Conservation (phyloP, 495 filamentous ascomycete genomes). For the Hypoxylon cercidicola region DNA sequence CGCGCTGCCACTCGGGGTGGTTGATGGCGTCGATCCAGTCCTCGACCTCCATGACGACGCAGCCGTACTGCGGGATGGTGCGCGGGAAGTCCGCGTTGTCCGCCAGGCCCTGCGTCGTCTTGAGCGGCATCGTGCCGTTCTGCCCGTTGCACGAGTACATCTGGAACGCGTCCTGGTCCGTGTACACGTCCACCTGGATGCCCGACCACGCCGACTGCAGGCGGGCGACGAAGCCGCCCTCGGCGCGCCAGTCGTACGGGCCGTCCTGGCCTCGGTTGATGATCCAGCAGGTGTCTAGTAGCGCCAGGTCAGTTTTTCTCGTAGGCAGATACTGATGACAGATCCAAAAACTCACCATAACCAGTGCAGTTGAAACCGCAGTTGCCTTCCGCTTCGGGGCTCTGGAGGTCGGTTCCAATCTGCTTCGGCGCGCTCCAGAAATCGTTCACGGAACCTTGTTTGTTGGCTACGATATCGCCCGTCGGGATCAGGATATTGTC, state of each 20-base stretch:
- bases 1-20: slow-evolving; percentile 78
- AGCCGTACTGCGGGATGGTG: slow-evolving; percentile 73
- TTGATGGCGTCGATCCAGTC: slow-evolving; percentile 87
- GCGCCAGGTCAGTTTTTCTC: slow-evolving; percentile 12
- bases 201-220: slow-evolving; percentile 72
- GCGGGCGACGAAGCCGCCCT: slow-evolving; percentile 66
- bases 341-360: slow-evolving; percentile 65
- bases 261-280: slow-evolving; percentile 58
- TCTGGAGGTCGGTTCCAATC: slow-evolving; percentile 72
- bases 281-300: slow-evolving; percentile 64
- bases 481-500: slow-evolving; percentile 83
- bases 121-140: slow-evolving; percentile 71
- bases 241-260: slow-evolving; percentile 66
- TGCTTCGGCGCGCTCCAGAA: slow-evolving; percentile 80
- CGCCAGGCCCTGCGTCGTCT: slow-evolving; percentile 69
- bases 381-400: slow-evolving; percentile 64
- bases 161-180: slow-evolving; percentile 81
- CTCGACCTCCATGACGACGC: slow-evolving; percentile 74
- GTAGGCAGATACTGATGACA: not conserved
- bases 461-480: slow-evolving; percentile 74
- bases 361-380: slow-evolving; percentile 81
- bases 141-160: slow-evolving; percentile 80
- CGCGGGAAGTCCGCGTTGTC: slow-evolving; percentile 53
- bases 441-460: slow-evolving; percentile 72
- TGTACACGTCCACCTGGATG: slow-evolving; percentile 76